Conservation (phyloP, 108 stramenopile genomes). For the Nitzschia inconspicua region DNA sequence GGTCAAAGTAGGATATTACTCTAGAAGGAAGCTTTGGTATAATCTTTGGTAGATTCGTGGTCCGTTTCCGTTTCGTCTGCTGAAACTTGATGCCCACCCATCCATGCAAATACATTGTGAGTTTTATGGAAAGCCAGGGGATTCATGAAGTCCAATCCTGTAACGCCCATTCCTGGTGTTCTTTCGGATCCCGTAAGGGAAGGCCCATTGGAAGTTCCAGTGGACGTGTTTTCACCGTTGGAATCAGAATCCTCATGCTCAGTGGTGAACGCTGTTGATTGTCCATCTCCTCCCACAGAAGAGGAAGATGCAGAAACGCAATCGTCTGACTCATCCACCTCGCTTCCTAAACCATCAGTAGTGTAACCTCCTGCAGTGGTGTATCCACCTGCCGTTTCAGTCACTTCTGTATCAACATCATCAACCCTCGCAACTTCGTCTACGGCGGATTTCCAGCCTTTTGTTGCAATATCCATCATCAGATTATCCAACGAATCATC, state of each 20-base stretch:
- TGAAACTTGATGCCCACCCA: background rate
- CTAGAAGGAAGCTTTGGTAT: conserved; percentile 6
- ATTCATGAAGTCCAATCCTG: background rate
- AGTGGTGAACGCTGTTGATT: background rate
- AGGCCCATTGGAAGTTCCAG: background rate
- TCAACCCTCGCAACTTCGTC: background rate
- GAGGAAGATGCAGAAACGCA: background rate
- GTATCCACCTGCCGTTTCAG: background rate
- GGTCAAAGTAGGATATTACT: background rate
- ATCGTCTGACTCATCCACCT: background rate
- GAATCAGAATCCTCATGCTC: background rate
- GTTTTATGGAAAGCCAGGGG: conserved; percentile 1
- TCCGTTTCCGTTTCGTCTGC: background rate
- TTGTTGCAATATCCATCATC: conserved; percentile 9
- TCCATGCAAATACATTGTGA: background rate
- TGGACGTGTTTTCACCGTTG: background rate
- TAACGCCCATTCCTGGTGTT: conserved; percentile 1
- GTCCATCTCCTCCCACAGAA: background rate
- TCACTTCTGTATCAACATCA: background rate
- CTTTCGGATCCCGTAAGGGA: background rate
- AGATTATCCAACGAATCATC: conserved; percentile 10
- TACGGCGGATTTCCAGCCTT: conserved; percentile 16
- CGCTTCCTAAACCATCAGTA: conserved; percentile 2
- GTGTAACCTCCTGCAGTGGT: conserved; percentile 2
- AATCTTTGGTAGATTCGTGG: background rate